Evolutionary conservation across 169 alveolate species (phyloP).

Genomic region (Theileria orientalis): DNA sequence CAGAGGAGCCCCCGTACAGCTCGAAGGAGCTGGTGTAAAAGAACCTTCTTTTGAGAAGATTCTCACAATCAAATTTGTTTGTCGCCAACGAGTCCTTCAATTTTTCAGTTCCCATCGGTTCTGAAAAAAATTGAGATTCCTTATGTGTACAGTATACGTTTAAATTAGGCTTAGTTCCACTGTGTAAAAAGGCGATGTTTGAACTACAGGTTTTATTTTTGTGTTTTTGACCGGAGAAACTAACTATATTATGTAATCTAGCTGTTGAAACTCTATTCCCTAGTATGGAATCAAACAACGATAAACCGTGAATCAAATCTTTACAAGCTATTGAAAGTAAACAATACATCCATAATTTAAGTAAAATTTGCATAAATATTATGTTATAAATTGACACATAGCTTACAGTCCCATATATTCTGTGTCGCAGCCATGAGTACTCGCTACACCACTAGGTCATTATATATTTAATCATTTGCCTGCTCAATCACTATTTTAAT

Average conservation of each 20-base stretch:
- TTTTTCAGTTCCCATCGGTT: slow-evolving; percentile 46
- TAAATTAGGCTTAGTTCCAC: neutral
- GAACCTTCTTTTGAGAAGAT: slow-evolving; percentile 88
- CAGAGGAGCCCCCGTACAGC: slow-evolving; percentile 96
- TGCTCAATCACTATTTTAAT: too few relatives aligned
- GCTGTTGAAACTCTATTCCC: neutral
- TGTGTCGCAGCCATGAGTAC: neutral
- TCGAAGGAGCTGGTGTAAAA: slow-evolving; percentile 91
- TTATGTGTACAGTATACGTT: neutral
- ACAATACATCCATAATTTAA: slow-evolving; percentile 32
- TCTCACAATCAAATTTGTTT: slow-evolving; percentile 79
- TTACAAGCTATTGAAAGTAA: slow-evolving; percentile 42
- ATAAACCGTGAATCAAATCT: slow-evolving; percentile 1
- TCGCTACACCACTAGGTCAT: too few relatives aligned
- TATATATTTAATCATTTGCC: too few relatives aligned
- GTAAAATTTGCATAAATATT: slow-evolving; percentile 34
- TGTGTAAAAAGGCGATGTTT: neutral
- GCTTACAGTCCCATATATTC: neutral
- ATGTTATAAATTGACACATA: slow-evolving; percentile 2
- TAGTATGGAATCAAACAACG: slow-evolving; percentile 3
- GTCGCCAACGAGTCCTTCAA: slow-evolving; percentile 31
- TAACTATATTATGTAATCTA: neutral
- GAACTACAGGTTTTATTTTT: neutral
- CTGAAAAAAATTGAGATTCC: too few relatives aligned
- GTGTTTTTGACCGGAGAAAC: too few relatives aligned